A percentile compares a stretch with the other conserved stretches of the same genome.
Evolutionary conservation across 2,329 filamentous ascomycete species (phyloP).

Genomic region (Nakataea oryzae): DNA sequence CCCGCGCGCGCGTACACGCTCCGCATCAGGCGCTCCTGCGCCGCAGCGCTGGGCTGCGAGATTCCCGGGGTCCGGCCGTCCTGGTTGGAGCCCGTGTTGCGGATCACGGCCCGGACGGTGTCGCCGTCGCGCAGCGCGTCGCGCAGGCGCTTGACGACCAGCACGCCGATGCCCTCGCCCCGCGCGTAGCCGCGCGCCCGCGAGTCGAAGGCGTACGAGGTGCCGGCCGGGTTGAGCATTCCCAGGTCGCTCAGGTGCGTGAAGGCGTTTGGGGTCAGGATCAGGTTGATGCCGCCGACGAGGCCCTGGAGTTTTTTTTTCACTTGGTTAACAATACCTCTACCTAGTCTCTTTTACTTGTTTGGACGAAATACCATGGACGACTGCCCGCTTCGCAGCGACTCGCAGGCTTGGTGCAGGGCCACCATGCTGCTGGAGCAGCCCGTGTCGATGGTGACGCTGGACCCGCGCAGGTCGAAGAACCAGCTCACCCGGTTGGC

Average conservation of each 20-base stretch:
- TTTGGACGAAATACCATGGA: no score
- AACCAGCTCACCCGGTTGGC: constrained; percentile 24
- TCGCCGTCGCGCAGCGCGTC: constrained; percentile 31
- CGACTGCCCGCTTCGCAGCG: not conserved
- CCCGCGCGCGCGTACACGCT: constrained; percentile 19
- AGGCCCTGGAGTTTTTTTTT: constrained; percentile 11
- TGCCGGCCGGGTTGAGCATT: constrained; percentile 11
- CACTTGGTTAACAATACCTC: not conserved
- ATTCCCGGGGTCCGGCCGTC: constrained; percentile 29
- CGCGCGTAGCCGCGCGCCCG: constrained; percentile 32
- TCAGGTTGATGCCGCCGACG: not conserved
- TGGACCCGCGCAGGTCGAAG: constrained; percentile 23
- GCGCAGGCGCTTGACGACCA: constrained; percentile 30
- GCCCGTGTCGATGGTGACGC: constrained; percentile 25
- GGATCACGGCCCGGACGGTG: constrained; percentile 22
- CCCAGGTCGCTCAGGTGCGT: constrained; percentile 5
- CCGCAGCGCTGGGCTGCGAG: constrained; percentile 24
- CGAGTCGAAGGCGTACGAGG: constrained; percentile 23
- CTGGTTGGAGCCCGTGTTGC: constrained; percentile 20
- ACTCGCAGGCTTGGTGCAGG: constrained; percentile 1
- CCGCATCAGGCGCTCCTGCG: constrained; percentile 22
- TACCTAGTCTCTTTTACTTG: no score
- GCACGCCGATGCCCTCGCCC: constrained; percentile 28
- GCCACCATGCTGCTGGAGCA: constrained; percentile 25
- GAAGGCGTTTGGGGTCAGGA: not conserved